A percentile compares a stretch with the other conserved stretches of the same genome.
These are phyloP conservation scores for Phytophthora cryptogea DNA, from an alignment of 352 stramenopile species.

Conservation along the genomic window DNA sequence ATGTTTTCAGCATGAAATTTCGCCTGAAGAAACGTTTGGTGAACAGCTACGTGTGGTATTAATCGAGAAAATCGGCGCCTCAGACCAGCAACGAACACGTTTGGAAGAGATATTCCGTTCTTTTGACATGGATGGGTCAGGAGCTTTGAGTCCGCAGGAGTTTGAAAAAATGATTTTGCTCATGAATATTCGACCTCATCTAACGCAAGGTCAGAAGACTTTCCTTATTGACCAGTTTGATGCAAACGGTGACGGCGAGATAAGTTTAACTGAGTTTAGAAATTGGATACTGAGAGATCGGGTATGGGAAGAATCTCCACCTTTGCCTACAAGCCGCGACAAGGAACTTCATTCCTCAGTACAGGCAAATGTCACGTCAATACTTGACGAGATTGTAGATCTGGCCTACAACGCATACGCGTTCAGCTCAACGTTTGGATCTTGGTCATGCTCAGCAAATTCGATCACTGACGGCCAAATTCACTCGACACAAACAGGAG, in stretches of 20 bases:
- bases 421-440: slow-evolving; percentile 36
- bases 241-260: slow-evolving; percentile 65
- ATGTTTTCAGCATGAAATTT: slow-evolving; percentile 73
- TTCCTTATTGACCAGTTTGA: slow-evolving; percentile 73
- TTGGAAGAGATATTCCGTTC: slow-evolving; percentile 58
- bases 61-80: slow-evolving; percentile 67
- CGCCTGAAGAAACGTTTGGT: slow-evolving; percentile 49
- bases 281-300: slow-evolving; percentile 71
- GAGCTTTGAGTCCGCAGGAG: slow-evolving; percentile 56
- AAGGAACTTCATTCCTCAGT: background rate
- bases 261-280: slow-evolving; percentile 69
- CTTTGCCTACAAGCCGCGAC: slow-evolving; percentile 2
- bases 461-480: slow-evolving; percentile 21
- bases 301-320: slow-evolving; percentile 44
- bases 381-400: slow-evolving; percentile 49
- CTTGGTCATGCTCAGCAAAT: slow-evolving; percentile 51
- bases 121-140: slow-evolving; percentile 68
- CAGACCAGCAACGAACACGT: slow-evolving; percentile 33
- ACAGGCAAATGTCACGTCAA: slow-evolving; percentile 42
- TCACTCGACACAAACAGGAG: background rate
- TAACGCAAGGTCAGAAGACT: slow-evolving; percentile 51
- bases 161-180: slow-evolving; percentile 55
- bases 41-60: slow-evolving; percentile 63
- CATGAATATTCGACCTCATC: slow-evolving; percentile 56
- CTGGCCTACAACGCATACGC: slow-evolving; percentile 38